Evolutionary conservation across 345 rosid species (phyloP).

Genomic region (Salix koriyanagi): DNA sequence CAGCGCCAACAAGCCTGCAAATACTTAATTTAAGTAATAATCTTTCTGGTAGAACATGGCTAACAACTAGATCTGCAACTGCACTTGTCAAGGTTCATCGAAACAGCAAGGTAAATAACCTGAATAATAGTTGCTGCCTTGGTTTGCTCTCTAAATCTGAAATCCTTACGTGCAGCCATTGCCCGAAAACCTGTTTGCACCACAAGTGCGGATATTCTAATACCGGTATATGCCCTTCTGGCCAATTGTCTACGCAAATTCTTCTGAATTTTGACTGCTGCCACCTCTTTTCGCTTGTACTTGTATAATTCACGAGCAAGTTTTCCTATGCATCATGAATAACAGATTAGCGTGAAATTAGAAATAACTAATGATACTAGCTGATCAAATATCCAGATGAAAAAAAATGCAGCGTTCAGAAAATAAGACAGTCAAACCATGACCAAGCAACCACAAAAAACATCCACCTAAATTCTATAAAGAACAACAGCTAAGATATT

Average conservation of each 20-base stretch:
- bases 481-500: not conserved
- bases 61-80: not conserved
- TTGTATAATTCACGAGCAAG: slow-evolving; percentile 37
- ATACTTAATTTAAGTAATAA: slow-evolving; percentile 10
- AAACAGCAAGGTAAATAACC: slow-evolving; percentile 36
- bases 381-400: not conserved
- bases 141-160: slow-evolving; percentile 24
- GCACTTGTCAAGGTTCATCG: not conserved
- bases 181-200: slow-evolving; percentile 63
- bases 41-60: slow-evolving; percentile 17
- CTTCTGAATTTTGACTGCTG: slow-evolving; percentile 73
- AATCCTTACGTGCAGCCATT: slow-evolving; percentile 45
- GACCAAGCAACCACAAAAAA: not conserved
- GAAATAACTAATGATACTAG: not conserved
- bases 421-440: slow-evolving; percentile 2
- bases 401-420: not conserved
- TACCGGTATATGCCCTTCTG: slow-evolving; percentile 34
- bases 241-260: slow-evolving; percentile 56
- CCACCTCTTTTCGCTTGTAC: slow-evolving; percentile 44
- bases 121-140: slow-evolving; percentile 54
- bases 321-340: slow-evolving; percentile 40
- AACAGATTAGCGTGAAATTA: slow-evolving; percentile 1
- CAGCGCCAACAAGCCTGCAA: slow-evolving; percentile 63
- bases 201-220: slow-evolving; percentile 49
- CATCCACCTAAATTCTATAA: not conserved